Evolutionary conservation across 2,329 filamentous ascomycete genomes (phyloP), one percentile per base, ranked within the genome.

Genomic region (Fusarium agapanthi): DNA sequence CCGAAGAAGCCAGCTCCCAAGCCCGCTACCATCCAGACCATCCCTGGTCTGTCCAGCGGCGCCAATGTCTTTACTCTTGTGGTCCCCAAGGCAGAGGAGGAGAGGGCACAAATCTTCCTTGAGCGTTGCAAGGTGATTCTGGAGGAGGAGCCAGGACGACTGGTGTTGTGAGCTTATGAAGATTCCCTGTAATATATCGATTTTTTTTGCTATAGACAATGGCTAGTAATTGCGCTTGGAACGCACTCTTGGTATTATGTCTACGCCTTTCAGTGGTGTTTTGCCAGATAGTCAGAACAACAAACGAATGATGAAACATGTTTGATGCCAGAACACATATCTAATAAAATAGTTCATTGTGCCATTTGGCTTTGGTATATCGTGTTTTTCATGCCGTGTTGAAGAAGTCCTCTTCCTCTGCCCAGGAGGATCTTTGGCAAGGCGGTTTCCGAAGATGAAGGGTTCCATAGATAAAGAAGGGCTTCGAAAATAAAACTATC

Each of bases 111-210:
- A 78, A 87, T 91, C 16, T 99, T 98, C 84, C 83, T 99, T 72
- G 92, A 95, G 83, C 90, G 94, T 76, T 89, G 98, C 79, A 98
- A 97, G 89, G 84, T 87, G 50, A 91, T 95, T 32, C 83, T 99
- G 75, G 94, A 97, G 83, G 87, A 89, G 73, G 92, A 96, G 82
- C 94, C 94, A 20, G 93, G 91, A 38, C 88, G 91, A 77, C 83
- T 97, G 78, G 89, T 97, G 53, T 78, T 91, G 80, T 91, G 81
- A 86, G 61, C 26, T 50, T 66, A 66, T 56, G 65, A 72, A 74
- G 65, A 65, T 76, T 75, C 69, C 66, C 69, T 80, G 80, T 80
- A 81, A 77, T 74, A 76, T 80, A 80, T 72, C 75, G 67, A 62
- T 72, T 28, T 67, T 61, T 73, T 69, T 55, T 67, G 64, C 58